Base-by-base conservation (phyloP, 768 basidiomycete species). In the Chlorophyllum brunneum region DNA sequence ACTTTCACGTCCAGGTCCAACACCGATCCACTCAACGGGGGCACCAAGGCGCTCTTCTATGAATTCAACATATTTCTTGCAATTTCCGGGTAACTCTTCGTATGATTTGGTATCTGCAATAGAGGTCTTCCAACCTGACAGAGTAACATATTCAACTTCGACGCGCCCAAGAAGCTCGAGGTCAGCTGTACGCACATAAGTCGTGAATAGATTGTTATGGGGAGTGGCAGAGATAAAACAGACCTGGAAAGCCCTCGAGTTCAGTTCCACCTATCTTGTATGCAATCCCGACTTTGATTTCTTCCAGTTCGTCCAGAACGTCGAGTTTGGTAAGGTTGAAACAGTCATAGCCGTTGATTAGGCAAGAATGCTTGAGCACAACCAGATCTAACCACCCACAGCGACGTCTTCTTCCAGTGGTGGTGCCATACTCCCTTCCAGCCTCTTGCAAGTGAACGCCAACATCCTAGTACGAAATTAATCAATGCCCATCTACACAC, bases 351-450 rank as follows among this genome's bases (percentile, higher is more conserved):
- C 97, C 97, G 67, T 99, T 99, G 78, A 99, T 92, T 56, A 91
- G 70, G 64, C 76, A 83, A 5, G 95, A 98, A 69, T 98, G 86
- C 66, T 84, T 86, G 76, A 99, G 80, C 36, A 98, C 92, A 51
- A 98, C 92, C 11, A 98, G 77, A 69, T 99, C 97, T 39, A 99
- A 83, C 97, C 97, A 99, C 10, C 97, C 97, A 68, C 94, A 92
- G 48, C 97, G 87, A 54, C 97, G 79, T 31, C 89, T 76, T 24
- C 97, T 84, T 5, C 97, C 97, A 0, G 97, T 99, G 1, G 94
- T 97, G 22, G 82, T 84, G 16, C 97, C 97, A 58, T 79, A 97
- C 66, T 99, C 97, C 40, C 77, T 79, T 4, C 97, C 97, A 6
- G 98, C 86, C 69, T 95, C 92, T 74, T 98, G 97, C 15, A 99